Evolutionary conservation across 352 stramenopile genomes (phyloP), one percentile per base, ranked within the genome.

Genomic region (Globisporangium megalacanthum): DNA sequence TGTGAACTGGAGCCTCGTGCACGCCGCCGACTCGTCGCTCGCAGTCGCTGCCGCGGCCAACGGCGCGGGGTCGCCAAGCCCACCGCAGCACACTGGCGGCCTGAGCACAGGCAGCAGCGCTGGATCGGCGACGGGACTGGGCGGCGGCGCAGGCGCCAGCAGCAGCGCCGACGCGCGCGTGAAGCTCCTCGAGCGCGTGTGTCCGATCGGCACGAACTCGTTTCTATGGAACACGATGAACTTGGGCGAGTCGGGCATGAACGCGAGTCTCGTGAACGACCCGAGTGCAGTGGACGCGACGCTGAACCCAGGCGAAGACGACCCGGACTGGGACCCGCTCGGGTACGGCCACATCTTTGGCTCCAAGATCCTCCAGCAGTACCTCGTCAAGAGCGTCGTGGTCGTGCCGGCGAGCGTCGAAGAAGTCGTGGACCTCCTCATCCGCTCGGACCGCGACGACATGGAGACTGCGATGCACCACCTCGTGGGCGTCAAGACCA

Each of bases 381-480:
- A 89, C 55, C 67, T 89, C 25, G 79, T 89, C 31, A 89, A 89
- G 52, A 78, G 73, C 63, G 68, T 83, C 14, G 73, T 72, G 37
- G 49, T 84, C n/a, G 47, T 92, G 39, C 72, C 82, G 0, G 82
- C 79, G n/a, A 70, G 77, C 1, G 60, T 88, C 19, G 61, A 73
- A n/a, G 82, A 92, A 56, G 73, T 89, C 17, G 66, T 89, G 19
- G 76, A 89, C 48, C 52, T 89, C 31, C 65, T 92, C 45, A 72
- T 89, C 42, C 66, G 76, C 29, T 86, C 75, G 11, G 76, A 88
- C 44, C 60, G 55, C 45, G 71, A 88, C 52, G 74, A 85, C 58
- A 88, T 88, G 77, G 78, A 92, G 31, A 50, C 77, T 13, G 58
- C 76, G 6, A 85, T 89, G 72, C 76, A 87, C 33, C 78, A 85